Evolutionary conservation across 1,284 basidiomycete genomes (phyloP), one percentile per base, ranked within the genome.

Genomic region (Puccinia coronata): DNA sequence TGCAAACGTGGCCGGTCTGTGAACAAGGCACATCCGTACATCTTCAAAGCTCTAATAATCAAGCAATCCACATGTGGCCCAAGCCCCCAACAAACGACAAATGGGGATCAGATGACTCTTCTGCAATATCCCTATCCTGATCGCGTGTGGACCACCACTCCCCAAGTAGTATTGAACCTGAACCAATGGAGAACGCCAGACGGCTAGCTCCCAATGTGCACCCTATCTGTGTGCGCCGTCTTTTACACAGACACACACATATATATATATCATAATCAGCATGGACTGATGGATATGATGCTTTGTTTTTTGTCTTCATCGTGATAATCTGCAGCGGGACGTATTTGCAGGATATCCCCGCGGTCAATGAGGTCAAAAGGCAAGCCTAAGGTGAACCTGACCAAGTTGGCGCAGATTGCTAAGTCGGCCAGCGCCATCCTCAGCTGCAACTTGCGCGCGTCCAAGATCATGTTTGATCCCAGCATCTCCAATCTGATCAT

Each of bases 221-320:
- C 85, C 85, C 9, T 86, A 86, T 75, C 82, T 86, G 85, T 85
- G 23, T 36, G 84, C 81, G n/a, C n/a, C n/a, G n/a, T n/a, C n/a
- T n/a, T n/a, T n/a, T n/a, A n/a, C n/a, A n/a, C n/a, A n/a, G n/a
- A n/a, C n/a, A n/a, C n/a, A n/a, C n/a, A n/a, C n/a, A n/a, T n/a
- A n/a, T n/a, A n/a, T n/a, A n/a, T n/a, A n/a, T n/a, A n/a, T n/a
- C n/a, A n/a, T n/a, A n/a, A n/a, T n/a, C n/a, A n/a, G n/a, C n/a
- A n/a, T n/a, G n/a, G n/a, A n/a, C n/a, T n/a, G n/a, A n/a, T n/a
- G n/a, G n/a, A n/a, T n/a, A n/a, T n/a, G n/a, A n/a, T n/a, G n/a
- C n/a, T n/a, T n/a, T n/a, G n/a, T n/a, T n/a, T n/a, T n/a, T n/a
- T n/a, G n/a, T n/a, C n/a, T n/a, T n/a, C n/a, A 28, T 36, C 39